phyloP scores from a whole-genome alignment of 495 filamentous ascomycete species.

The Cetradonia linearis region DNA sequence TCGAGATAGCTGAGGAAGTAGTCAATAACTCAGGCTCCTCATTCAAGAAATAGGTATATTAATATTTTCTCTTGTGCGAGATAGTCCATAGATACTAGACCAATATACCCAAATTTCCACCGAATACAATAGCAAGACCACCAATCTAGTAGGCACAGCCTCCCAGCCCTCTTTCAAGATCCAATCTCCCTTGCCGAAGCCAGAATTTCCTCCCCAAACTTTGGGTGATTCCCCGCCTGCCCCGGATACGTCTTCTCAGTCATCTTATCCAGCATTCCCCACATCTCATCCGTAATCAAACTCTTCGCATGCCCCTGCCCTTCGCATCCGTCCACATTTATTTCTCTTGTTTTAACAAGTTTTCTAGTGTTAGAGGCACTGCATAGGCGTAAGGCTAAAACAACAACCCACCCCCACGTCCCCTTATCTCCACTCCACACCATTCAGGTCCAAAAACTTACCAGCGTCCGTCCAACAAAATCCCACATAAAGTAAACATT shows the following conservation, averaged over 20 bases:
- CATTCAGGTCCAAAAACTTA: conserved; percentile 5
- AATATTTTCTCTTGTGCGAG: too few species aligned
- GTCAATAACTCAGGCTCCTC: too few species aligned
- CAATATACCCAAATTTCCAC: too few species aligned
- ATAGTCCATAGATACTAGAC: too few species aligned
- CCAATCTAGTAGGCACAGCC: too few species aligned
- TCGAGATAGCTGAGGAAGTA: too few species aligned
- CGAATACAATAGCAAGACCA: background rate
- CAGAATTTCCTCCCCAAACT: conserved; percentile 22
- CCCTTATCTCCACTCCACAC: background rate
- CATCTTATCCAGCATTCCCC: conserved; percentile 20
- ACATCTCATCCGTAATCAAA: conserved; percentile 13
- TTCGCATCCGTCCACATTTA: conserved; percentile 17
- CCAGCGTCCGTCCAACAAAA: conserved; percentile 28
- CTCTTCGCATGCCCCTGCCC: conserved; percentile 11
- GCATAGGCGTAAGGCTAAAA: background rate
- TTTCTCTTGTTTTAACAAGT: conserved; percentile 11
- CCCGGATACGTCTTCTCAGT: conserved; percentile 18
- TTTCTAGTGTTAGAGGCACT: conserved; percentile 6
- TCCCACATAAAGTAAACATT: conserved; percentile 34
- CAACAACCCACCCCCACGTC: too few species aligned
- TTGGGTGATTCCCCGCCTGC: conserved; percentile 19
- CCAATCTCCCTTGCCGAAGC: conserved; percentile 16
- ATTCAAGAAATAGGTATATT: too few species aligned
- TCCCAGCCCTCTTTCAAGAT: too few species aligned